Percentiles rank a stretch among this genome's conserved stretches.
phyloP scores from a whole-genome alignment of 1,139 yeast species.

The Suhomyces choctaworum region DNA sequence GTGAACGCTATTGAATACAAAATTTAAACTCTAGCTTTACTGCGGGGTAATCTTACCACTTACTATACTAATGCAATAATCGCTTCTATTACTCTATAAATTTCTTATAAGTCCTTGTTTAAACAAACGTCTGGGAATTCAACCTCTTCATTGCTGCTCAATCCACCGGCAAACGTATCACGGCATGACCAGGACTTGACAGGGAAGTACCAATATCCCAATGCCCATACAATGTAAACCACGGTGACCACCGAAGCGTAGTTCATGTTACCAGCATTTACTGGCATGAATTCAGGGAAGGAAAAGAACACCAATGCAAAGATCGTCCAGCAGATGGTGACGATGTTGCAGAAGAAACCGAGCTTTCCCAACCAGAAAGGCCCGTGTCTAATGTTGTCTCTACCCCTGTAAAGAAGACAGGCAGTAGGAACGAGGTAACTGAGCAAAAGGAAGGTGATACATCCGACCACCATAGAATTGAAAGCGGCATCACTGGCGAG shows the following conservation, averaged over 20 bases:
- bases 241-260: slow-evolving; percentile 68
- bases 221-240: slow-evolving; percentile 52
- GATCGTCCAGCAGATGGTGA: slow-evolving; percentile 57
- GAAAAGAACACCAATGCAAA: slow-evolving; percentile 66
- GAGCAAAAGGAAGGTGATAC: slow-evolving; percentile 45
- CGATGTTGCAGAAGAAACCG: slow-evolving; percentile 56
- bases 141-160: slow-evolving; percentile 42
- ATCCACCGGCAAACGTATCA: slow-evolving; percentile 47
- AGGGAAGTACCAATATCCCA: slow-evolving; percentile 60
- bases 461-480: slow-evolving; percentile 48
- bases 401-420: slow-evolving; percentile 56
- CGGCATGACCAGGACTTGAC: slow-evolving; percentile 41
- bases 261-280: slow-evolving; percentile 61
- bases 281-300: slow-evolving; percentile 69
- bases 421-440: slow-evolving; percentile 44
- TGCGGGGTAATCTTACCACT: too few species aligned
- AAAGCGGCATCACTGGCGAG: slow-evolving; percentile 46
- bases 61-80: too few species aligned
- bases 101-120: slow-evolving; percentile 16
- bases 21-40: too few species aligned
- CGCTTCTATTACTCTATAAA: slow-evolving; percentile 8
- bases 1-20: too few species aligned
- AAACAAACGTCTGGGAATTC: slow-evolving; percentile 50
- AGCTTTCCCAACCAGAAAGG: slow-evolving; percentile 61
- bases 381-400: slow-evolving; percentile 63